These are phyloP conservation scores for Cymbopogon flexuosus DNA, from an alignment of 202 grass and related monocot genomes.

Conservation along the genomic window DNA sequence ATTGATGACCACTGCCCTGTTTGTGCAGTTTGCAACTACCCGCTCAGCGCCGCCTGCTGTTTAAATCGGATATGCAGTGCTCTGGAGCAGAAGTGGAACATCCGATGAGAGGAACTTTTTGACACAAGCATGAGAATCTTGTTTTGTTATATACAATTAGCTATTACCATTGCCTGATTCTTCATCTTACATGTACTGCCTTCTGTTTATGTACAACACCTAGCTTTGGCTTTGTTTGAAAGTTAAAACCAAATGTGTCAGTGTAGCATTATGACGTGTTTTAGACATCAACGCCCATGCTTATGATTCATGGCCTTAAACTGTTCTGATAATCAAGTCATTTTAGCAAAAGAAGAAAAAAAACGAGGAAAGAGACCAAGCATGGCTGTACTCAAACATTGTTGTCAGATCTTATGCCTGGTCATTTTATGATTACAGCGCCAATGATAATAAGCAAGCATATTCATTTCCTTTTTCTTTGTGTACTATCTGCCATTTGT, in stretches of 20 bases:
- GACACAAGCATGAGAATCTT: background rate
- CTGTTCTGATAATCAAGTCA: background rate
- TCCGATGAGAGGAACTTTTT: conserved; percentile 43
- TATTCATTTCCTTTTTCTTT: no score
- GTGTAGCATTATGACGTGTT: background rate
- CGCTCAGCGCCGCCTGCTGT: conserved; percentile 85
- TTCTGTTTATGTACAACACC: background rate
- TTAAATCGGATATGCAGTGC: conserved; percentile 82
- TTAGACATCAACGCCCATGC: background rate
- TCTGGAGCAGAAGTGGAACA: conserved; percentile 91
- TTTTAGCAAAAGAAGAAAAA: no score
- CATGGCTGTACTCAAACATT: background rate
- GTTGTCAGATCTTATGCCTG: no score
- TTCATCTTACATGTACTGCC: background rate
- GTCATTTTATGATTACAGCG: no score
- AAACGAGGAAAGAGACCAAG: no score
- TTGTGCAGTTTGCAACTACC: conserved; percentile 74
- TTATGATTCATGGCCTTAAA: background rate
- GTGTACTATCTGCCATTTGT: no score
- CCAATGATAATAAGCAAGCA: no score
- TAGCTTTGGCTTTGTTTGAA: background rate
- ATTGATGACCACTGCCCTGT: conserved; percentile 20
- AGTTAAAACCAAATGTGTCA: background rate
- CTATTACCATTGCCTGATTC: background rate
- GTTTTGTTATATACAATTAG: background rate